phyloP scores from a whole-genome alignment of 495 filamentous ascomycete species.

The Paragyromitra xinjiangensis region DNA sequence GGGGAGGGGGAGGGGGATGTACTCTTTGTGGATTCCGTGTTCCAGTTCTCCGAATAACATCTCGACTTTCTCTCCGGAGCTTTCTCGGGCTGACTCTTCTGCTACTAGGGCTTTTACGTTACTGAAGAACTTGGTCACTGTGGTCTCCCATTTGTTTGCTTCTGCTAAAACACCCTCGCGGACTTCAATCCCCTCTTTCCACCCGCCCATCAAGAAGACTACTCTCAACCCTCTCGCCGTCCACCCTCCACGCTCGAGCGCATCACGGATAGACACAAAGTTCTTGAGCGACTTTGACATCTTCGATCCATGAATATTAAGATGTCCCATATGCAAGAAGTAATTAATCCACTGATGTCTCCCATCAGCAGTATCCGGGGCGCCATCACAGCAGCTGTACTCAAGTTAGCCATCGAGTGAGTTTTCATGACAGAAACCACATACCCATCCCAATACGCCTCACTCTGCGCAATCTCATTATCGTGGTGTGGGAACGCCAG shows the following conservation, averaged over 20 bases:
- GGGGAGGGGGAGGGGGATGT: not conserved
- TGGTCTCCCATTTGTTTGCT: constrained; percentile 80
- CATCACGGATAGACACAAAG: constrained; percentile 93
- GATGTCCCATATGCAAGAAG: constrained; percentile 95
- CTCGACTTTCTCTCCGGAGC: constrained; percentile 60
- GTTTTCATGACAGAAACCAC: constrained; percentile 14
- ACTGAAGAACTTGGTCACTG: constrained; percentile 90
- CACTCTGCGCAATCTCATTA: constrained; percentile 93
- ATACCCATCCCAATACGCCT: constrained; percentile 74
- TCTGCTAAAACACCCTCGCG: constrained; percentile 79
- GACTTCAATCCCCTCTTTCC: constrained; percentile 92
- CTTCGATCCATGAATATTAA: constrained; percentile 88
- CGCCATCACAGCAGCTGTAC: constrained; percentile 57
- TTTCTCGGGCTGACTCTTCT: constrained; percentile 60
- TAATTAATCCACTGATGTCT: constrained; percentile 89
- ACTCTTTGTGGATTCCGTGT: constrained; percentile 35
- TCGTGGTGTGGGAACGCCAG: constrained; percentile 96
- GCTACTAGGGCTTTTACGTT: constrained; percentile 72
- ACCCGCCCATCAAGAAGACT: constrained; percentile 84
- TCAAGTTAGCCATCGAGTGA: constrained; percentile 22
- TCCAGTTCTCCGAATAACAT: constrained; percentile 42
- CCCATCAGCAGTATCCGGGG: constrained; percentile 56
- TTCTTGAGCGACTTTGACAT: constrained; percentile 98
- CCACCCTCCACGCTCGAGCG: constrained; percentile 76
- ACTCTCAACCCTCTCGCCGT: constrained; percentile 83